Conservation (phyloP, 345 rosid species). For the Moringa oleifera region DNA sequence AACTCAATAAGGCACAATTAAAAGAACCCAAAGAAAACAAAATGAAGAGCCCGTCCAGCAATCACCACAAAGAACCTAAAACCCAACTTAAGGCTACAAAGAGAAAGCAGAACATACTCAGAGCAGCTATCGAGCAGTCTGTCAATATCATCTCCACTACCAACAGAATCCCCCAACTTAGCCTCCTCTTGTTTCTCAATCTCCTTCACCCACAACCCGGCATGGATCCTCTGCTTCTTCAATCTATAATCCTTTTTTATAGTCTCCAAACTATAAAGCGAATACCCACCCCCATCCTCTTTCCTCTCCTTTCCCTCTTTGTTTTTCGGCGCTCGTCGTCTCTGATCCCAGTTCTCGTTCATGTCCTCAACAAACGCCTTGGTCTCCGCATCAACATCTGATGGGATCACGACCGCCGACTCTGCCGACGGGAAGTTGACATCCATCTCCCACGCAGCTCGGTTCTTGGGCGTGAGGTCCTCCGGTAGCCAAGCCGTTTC, state of each 20-base stretch:
- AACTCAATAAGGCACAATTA: neutral
- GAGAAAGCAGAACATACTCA: constrained; percentile 38
- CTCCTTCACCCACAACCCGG: constrained; percentile 87
- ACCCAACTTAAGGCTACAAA: no score
- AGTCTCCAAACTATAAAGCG: constrained; percentile 73
- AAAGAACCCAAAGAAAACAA: neutral
- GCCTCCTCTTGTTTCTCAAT: constrained; percentile 83
- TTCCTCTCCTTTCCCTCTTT: constrained; percentile 22
- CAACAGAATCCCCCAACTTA: constrained; percentile 45
- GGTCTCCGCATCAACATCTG: constrained; percentile 60
- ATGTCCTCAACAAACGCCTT: constrained; percentile 92
- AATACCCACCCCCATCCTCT: constrained; percentile 12
- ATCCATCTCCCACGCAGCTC: constrained; percentile 83
- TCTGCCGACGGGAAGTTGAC: constrained; percentile 50
- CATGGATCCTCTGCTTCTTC: constrained; percentile 92
- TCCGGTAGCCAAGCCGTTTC: constrained; percentile 91
- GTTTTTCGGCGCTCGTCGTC: constrained; percentile 39
- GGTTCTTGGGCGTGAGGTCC: constrained; percentile 43
- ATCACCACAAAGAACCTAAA: neutral
- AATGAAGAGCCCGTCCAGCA: neutral
- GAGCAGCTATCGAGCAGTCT: constrained; percentile 80
- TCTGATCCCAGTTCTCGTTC: constrained; percentile 84
- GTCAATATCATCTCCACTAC: constrained; percentile 67
- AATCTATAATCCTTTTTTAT: constrained; percentile 84
- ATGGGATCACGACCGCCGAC: constrained; percentile 15